These are phyloP conservation scores for Neckera pumila DNA, from an alignment of 225 moss, liverwort and hornwort genomes.

Conservation along the genomic window DNA sequence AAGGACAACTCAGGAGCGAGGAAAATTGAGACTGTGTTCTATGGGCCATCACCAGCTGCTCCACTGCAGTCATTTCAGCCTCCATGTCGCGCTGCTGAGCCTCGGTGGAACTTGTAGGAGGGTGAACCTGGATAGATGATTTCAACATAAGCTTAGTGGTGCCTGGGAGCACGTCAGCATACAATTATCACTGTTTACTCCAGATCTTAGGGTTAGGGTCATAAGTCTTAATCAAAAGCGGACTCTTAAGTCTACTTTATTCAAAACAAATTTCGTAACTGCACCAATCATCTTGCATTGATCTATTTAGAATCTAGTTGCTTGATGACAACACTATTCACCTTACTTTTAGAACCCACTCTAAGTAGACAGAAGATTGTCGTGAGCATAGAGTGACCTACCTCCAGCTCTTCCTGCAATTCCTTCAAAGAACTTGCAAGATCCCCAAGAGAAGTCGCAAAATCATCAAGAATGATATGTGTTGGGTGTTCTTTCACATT, in stretches of 20 bases:
- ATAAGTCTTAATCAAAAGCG: not conserved
- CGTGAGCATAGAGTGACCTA: not conserved
- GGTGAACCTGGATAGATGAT: conserved; percentile 8
- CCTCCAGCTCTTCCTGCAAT: conserved; percentile 35
- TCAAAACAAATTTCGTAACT: not conserved
- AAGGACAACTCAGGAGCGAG: conserved; percentile 28
- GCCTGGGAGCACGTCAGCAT: not conserved
- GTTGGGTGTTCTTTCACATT: conserved; percentile 21
- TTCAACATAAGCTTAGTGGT: not conserved
- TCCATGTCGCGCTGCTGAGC: conserved; percentile 18
- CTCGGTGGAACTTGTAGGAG: not conserved
- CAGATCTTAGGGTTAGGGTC: not conserved
- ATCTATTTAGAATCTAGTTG: not conserved
- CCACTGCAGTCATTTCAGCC: conserved; percentile 26
- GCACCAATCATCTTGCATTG: not conserved
- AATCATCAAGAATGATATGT: conserved; percentile 22
- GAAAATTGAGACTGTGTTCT: conserved; percentile 18
- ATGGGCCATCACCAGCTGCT: conserved; percentile 32
- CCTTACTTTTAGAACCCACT: not conserved
- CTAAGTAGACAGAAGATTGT: not conserved
- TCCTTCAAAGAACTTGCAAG: conserved; percentile 20
- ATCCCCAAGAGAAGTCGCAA: conserved; percentile 4
- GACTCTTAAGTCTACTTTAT: not conserved
- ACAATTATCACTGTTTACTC: not conserved
- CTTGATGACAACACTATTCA: not conserved